Conservation (phyloP, 305 asterid species). For the Striga hermonthica region DNA sequence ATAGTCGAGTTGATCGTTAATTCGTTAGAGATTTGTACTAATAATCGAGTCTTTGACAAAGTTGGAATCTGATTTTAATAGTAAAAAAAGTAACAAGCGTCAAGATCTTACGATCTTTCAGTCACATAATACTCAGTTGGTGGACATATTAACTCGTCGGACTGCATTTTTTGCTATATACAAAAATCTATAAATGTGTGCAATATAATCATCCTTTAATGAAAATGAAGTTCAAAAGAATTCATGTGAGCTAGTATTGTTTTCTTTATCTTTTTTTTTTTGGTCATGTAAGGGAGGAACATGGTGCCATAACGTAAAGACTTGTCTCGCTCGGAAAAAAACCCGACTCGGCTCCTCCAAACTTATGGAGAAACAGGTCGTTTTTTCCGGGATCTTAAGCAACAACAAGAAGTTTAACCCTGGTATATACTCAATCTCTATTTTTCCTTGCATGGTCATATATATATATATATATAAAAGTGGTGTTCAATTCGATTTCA, state of each 20-base stretch:
- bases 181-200: not conserved
- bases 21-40: too few relatives aligned
- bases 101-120: too few relatives aligned
- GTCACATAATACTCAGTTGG: too few relatives aligned
- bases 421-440: conserved; percentile 36
- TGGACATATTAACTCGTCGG: too few relatives aligned
- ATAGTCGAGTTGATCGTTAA: too few relatives aligned
- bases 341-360: conserved; percentile 76
- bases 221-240: not conserved
- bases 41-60: too few relatives aligned
- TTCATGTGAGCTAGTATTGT: not conserved
- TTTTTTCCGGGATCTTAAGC: conserved; percentile 82
- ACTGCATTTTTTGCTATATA: too few relatives aligned
- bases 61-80: too few relatives aligned
- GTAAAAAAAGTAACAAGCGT: too few relatives aligned
- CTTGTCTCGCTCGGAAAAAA: conserved; percentile 52
- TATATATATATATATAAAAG: not conserved
- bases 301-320: conserved; percentile 62
- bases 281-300: conserved; percentile 99
- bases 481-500: not conserved
- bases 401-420: conserved; percentile 69
- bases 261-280: too few relatives aligned
- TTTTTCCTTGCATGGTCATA: not conserved
- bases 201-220: not conserved
- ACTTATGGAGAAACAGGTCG: conserved; percentile 56